phyloP scores from a whole-genome alignment of 331 rosid species.

The Quercus tomentella region DNA sequence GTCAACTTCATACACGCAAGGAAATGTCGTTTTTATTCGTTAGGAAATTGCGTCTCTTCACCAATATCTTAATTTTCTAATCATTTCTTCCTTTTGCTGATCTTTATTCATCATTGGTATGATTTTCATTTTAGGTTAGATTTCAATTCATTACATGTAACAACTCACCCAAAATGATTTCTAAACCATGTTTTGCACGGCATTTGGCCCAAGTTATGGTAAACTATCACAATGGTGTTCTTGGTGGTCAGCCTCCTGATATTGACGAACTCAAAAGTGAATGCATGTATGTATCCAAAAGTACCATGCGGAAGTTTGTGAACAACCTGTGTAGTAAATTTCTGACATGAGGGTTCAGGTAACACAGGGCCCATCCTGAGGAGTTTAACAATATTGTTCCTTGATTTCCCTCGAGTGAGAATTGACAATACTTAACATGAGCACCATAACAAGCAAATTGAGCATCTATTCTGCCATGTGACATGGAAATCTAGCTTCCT shows the following conservation, averaged over 20 bases:
- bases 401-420: too few relatives aligned
- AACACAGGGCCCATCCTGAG: too few relatives aligned
- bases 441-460: too few relatives aligned
- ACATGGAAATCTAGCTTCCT: too few relatives aligned
- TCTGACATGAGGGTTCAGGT: too few relatives aligned
- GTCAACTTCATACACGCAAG: conserved; percentile 54
- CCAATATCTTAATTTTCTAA: conserved; percentile 27
- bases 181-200: conserved; percentile 27
- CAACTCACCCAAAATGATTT: conserved; percentile 12
- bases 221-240: conserved; percentile 28
- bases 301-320: not conserved
- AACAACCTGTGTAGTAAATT: not conserved
- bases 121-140: conserved; percentile 35
- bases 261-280: conserved; percentile 33
- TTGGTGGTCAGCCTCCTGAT: conserved; percentile 8
- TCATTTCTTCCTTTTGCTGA: conserved; percentile 19
- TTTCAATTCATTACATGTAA: conserved; percentile 22
- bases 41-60: conserved; percentile 39
- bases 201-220: conserved; percentile 27
- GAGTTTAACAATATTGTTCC: too few relatives aligned
- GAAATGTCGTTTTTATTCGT: conserved; percentile 27
- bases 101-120: conserved; percentile 1
- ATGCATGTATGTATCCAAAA: not conserved
- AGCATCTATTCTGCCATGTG: too few relatives aligned
- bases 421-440: too few relatives aligned